Evolutionary conservation across 2,329 filamentous ascomycete species (phyloP), one percentile per base, ranked within the genome.

Genomic region (Blastomyces gilchristii): DNA sequence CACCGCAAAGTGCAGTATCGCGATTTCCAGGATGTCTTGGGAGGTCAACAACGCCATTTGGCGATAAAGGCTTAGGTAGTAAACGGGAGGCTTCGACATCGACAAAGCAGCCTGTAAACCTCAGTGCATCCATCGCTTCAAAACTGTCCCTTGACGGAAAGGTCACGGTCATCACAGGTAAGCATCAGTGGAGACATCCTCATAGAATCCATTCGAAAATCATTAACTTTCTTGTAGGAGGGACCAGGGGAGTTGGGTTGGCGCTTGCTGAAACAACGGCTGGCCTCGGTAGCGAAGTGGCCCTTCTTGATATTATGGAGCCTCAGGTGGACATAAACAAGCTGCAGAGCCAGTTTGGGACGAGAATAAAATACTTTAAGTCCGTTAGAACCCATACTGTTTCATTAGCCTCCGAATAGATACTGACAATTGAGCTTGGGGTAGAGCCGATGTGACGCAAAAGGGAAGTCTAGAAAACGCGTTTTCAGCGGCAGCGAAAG

Each of bases 311-410:
- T 34, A 34, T 45, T 28, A 52, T 62, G 22, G 60, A 62, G 39
- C 60, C 60, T 22, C 60, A 62, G 22, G 60, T 57, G n/a, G 49
- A 62, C 37, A 57, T 54, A 50, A 25, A 62, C 34, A 34, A 57
- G 12, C 49, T 62, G 28, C 37, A 62, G 54, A 62, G 37, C 28
- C 16, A 56, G 50, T 41, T 43, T 6, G 34, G 41, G n/a, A 52
- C 28, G 28, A 22, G 41, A 9, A 45, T 52, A 28, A 53, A 62
- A 52, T 28, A 57, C n/a, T 62, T 57, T 50, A 34, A 41, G 60
- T 62, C 5, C 22, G 49, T 62, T 50, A 7, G 8, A 39, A n/a
- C n/a, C 18, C 9, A n/a, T 56, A 18, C 39, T 22, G n/a, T 39
- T 56, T 39, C 7, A 39, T 39, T 7, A 18, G 25, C 39, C 22